Evolutionary conservation across 164 flowering plant species (phyloP), one percentile per base, ranked within the genome.

Genomic region (Macadamia integrifolia): DNA sequence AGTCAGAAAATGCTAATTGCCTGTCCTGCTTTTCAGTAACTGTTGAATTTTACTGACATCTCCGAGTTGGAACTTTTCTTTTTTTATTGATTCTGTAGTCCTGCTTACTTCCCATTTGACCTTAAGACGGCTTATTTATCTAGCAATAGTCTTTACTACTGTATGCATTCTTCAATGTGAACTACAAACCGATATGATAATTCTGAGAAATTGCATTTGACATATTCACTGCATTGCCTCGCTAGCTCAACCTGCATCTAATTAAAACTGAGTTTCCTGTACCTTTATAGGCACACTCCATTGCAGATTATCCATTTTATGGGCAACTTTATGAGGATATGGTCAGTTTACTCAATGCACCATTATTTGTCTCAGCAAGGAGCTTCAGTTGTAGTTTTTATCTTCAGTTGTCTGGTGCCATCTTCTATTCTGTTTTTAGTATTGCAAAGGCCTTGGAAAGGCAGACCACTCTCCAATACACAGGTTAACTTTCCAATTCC

Each of bases 401-500:
- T 89, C 64, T 94, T 92, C 77, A 65, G 87, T 79, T 90, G 97
- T 77, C 74, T 92, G 75, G 86, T 86, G 70, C 93, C 95, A 13
- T 80, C 98, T 57, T 76, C 91, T 15, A 65, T 90, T 62, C 13
- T 88, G 64, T 89, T 94, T 80, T 73, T 94, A 62, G 68, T 75
- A 64, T 63, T 85, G 78, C 99, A 92, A 79, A 94, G 87, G 76
- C 99, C 99, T 69, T 94, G 99, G 99, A 94, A 85, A 73, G 99
- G 99, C 44, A 84, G 96, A 64, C 72, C 98, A 13, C 93, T 94
- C 46, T 77, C 95, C 62, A 94, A 82, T 75, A 74, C 88, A 57
- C 99, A 94, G 98, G 98, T 84, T 72, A 44, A 60, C 42, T 66
- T 9, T 44, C 49, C 2, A 28, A 30, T 70, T 50, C 17, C n/a